Evolutionary conservation across 1,284 basidiomycete genomes (phyloP), one percentile per base, ranked within the genome.

Genomic region (Prillingera fragicola): DNA sequence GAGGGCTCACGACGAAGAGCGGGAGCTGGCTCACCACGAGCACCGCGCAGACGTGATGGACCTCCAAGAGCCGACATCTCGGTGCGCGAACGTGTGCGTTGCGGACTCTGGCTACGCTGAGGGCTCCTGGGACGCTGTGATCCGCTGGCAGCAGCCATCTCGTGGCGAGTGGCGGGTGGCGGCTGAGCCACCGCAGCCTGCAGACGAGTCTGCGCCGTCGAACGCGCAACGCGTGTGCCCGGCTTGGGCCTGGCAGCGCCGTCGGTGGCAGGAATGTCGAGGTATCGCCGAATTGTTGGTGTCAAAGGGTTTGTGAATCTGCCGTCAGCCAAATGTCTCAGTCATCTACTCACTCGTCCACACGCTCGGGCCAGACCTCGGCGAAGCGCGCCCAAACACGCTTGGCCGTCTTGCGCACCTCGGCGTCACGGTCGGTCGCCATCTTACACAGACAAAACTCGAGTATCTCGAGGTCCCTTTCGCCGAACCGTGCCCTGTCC

Each of bases 291-390:
- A 33, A 71, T 70, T 0, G 71, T 74, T 0, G 74, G 74, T 5
- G 73, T 74, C 21, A 76, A 54, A 2, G 73, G 72, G 9, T 62
- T 65, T 7, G 71, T 67, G 36, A 75, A 76, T 3, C 72, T 74
- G 48, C 1, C 14, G 48, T 59, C 41, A 58, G 48, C 38, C 12
- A 19, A 19, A 1, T 8, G 10, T 10, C 19, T 35, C 14, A 35
- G 14, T 22, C 3, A 19, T 13, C 8, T 14, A 65, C 71, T 66
- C 51, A 73, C 64, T 57, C 57, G 25, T 73, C 70, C 1, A 74
- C 68, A 13, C 74, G 51, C 31, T 74, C 73, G 3, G 75, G 73
- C 70, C 70, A 77, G 7, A 62, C 37, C 0, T 60, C 57, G 13
- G 54, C 52, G 47, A 72, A 77, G 27, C 46, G 38, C 22, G 57